These are phyloP conservation scores for Arachnopeziza araneosa DNA, from an alignment of 2,329 filamentous ascomycete species.

Conservation along the genomic window DNA sequence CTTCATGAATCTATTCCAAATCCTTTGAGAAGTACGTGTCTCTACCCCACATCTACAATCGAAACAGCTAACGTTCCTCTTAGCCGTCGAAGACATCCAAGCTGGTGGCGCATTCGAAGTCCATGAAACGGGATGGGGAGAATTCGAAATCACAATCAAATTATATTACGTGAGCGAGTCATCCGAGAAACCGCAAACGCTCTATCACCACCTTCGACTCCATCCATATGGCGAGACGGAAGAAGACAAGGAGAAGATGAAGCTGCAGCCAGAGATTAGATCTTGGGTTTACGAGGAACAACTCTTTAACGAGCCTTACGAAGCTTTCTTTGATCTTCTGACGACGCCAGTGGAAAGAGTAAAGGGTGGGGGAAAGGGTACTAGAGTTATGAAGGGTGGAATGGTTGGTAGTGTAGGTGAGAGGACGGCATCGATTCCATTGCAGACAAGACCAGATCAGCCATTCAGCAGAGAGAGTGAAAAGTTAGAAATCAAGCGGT, in stretches of 20 bases:
- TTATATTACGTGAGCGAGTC: constrained; percentile 86
- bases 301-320: constrained; percentile 94
- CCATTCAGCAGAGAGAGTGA: constrained; percentile 72
- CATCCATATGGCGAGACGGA: constrained; percentile 86
- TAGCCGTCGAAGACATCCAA: constrained; percentile 63
- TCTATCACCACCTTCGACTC: constrained; percentile 87
- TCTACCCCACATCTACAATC: not conserved
- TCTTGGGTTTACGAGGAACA: constrained; percentile 89
- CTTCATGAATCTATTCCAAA: constrained; percentile 96
- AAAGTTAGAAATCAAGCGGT: constrained; percentile 53
- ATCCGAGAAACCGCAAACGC: constrained; percentile 89
- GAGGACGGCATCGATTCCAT: constrained; percentile 70
- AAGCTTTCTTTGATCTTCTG: constrained; percentile 82
- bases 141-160: constrained; percentile 94
- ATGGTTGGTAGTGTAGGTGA: constrained; percentile 43
- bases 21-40: constrained; percentile 61
- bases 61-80: not conserved
- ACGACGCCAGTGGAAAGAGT: constrained; percentile 57
- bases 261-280: constrained; percentile 58
- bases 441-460: constrained; percentile 58
- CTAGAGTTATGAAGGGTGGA: constrained; percentile 35
- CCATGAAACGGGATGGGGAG: constrained; percentile 92
- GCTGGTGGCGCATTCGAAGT: constrained; percentile 70
- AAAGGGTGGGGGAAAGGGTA: constrained; percentile 52
- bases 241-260: constrained; percentile 55